Base-by-base conservation (phyloP, 2,329 filamentous ascomycete species). In the Fusarium piperis region DNA sequence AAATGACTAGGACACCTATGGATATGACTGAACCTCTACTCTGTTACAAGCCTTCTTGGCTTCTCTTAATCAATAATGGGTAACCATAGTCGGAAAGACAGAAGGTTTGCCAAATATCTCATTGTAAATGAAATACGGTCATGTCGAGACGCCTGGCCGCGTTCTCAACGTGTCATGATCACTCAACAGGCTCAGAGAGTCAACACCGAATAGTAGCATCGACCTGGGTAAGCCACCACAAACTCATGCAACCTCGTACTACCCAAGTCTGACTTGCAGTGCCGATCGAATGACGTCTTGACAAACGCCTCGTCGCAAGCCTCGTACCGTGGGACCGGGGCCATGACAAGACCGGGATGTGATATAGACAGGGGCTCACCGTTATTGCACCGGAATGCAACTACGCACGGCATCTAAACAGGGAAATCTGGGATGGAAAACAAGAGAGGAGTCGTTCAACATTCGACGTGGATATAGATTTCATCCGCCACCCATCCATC, bases 281-380 rank as follows among this genome's bases (percentile, higher is more conserved):
- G 52, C 20, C 52, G 52, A 38, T 56, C 53, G 53, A 41, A 57
- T 57, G 53, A 57, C 53, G 53, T 41, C 36, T 30, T 57, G 32
- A 56, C 33, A 35, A 56, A 56, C 52, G 11, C 52, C 52, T 20
- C n/a, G 52, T 26, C 23, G 52, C 33, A 55, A 36, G 30, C 30
- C 32, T 55, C 32, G 15, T 26, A 26, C 33, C 41, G 13, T 46
- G 41, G 41, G 53, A 23, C 26, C 33, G 35, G 53, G 53, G 53
- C 11, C 16, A 32, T 38, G 28, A 38, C 53, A 56, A 56, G 53
- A 57, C 33, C 26, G 23, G 53, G 35, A 26, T 28, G 10, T 53
- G 35, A 28, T 56, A 57, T 39, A 39, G 53, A 20, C 53, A 35
- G 55, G 35, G 16, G 11, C n/a, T 57, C 20, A 13, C 55, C 36